Evolutionary conservation across 2,329 filamentous ascomycete species (phyloP), one percentile per base, ranked within the genome.

Genomic region (Cladosporium cucumerinum): DNA sequence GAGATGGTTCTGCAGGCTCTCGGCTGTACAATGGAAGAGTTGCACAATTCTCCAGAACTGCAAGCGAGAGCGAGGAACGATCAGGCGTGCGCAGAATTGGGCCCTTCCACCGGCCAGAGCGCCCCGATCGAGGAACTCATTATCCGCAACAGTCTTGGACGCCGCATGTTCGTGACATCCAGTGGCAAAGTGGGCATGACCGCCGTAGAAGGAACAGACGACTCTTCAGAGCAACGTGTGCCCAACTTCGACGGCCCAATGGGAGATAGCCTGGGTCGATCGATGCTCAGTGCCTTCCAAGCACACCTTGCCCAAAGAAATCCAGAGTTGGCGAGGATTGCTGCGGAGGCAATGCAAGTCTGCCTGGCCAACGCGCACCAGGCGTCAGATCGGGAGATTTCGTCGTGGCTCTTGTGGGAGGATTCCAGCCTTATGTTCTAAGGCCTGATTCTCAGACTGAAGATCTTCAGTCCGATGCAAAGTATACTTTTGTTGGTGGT

Each of bases 371-470:
- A 32, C n/a, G n/a, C 7, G 28, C 39, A 10, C 49, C 58, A n/a
- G 63, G 63, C 16, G 63, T 62, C 32, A 18, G 58, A 25, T 43
- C 18, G 2, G 63, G 63, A 7, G 63, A 65, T 36, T 18, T 57
- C n/a, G 54, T 62, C 8, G 58, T 62, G 12, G 63, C 58, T n/a
- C 58, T 65, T 12, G 63, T 65, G 5, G 63, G 63, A 23, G 63
- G 63, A 11, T 61, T 65, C 51, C 34, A 49, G 49, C 63, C 63
- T 36, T 65, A 65, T n/a, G 39, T 65, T 30, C 36, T 65, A n/a
- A 30, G 58, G 21, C n/a, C 63, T 14, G 36, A 28, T 14, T 54
- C 49, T 30, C 16, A n/a, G 6, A 52, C 28, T 32, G 26, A 34
- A 57, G 48, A 16, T 12, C 25, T 65, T 11, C 23, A 28, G 8